Base-by-base conservation (phyloP, 257 asterid species). In the Solanum bukasovii region DNA sequence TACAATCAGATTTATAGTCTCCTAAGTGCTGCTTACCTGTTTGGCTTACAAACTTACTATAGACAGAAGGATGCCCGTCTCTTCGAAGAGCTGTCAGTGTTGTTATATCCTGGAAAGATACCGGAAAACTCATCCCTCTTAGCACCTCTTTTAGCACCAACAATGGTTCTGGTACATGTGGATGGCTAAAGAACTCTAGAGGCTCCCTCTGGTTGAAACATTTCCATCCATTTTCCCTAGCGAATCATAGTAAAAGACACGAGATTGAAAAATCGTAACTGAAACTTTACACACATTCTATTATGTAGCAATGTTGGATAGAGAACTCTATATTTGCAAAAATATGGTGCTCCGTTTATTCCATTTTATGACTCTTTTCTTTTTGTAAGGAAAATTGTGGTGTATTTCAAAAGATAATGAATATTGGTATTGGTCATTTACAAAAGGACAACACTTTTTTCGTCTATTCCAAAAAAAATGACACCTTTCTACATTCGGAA, bases 1-100 rank as follows among this genome's bases (percentile, higher is more conserved):
- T 96, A 44, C 99, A 96, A 18, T 96, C 99, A 31, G 95, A 92
- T 68, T 82, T 86, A 52, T 87, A 88, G 46, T 88, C 93, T 91
- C 88, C 93, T 13, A 86, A 12, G 79, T 83, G 93, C 75, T 90
- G 92, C 84, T 91, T 90, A 40, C 89, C 91, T 79, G 92, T 93
- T 83, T 91, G 95, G 35, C 95, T 94, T 23, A 90, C 40, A 4
- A 91, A 93, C 25, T 90, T 88, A 27, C 90, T 91, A 25, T 96
- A 96, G n/a, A 95, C 88, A 31, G 98, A 96, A n/a, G 99, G 99
- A 91, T 96, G 99, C 0, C 96, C 99, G 8, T 96, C 99, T 85
- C 92, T 89, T 86, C 98, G 85, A 9, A 93, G 92, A 67, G 94
- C 92, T 1, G 99, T 93, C 94, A 95, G 29, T 23, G 88, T 61